Evolutionary conservation across 139 green algal genomes (phyloP), one percentile per base, ranked within the genome.

Genomic region (Medakamo hakoo): DNA sequence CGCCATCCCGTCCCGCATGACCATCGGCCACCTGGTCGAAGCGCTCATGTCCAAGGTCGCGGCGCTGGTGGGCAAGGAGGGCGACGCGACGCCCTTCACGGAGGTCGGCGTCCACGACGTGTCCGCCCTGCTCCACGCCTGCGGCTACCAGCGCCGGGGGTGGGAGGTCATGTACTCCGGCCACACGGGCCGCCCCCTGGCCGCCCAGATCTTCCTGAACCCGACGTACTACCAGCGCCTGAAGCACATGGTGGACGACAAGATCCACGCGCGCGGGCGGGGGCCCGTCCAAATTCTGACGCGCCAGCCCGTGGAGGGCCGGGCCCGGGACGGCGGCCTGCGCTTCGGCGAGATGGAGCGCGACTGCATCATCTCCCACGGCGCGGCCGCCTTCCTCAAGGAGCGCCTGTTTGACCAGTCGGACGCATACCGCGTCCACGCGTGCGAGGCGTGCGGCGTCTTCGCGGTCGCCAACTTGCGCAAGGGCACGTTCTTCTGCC

Each of bases 211-310:
- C 66, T 99, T 98, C 83, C 78, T 98, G 30, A 92, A 92, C 61
- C 93, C 93, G 55, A 99, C 93, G 48, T 98, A 98, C 82, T 97
- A 97, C 79, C 93, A 99, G 84, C 85, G 93, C 23, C 82, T 99
- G 19, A 98, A 98, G 87, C 93, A 99, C 71, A 98, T 99, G 93
- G 74, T 86, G 59, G 90, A 98, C 73, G 92, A 97, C 76, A 97
- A 97, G 75, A 95, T 97, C 68, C 92, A 98, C 80, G 84, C 74
- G 9, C 74, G 86, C 14, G 85, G 77, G 30, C 74, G 83, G n/a
- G 88, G 86, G 2, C 63, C 63, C 26, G 80, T 90, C 26, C 84
- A 95, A 75, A 91, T 97, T 55, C 82, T 99, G 29, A 98, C 90
- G 27, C 69, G 93, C 40, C 93, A 99, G 79, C 93, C 93, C 1